Base-by-base conservation (phyloP, 2,329 filamentous ascomycete species). In the Saccharata proteae region DNA sequence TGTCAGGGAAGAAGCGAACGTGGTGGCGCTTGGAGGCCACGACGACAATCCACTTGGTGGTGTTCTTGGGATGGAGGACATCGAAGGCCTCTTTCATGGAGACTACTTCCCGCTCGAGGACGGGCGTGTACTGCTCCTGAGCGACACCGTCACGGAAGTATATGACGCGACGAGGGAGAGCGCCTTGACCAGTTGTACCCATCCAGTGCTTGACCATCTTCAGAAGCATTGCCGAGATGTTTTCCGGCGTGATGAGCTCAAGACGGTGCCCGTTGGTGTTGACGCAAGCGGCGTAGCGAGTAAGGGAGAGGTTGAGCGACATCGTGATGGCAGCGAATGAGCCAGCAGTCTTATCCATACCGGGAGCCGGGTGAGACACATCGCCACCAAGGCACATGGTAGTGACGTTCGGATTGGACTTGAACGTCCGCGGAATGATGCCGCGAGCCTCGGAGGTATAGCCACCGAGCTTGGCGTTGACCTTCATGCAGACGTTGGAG, bases 11-110 rank as follows among this genome's bases (percentile, higher is more conserved):
- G 53, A 93, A 85, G 11, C 90, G 80, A 32, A 93, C 76, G 47
- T 94, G 88, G 43, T 98, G 90, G 3, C 90, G 80, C 67, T 98
- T 98, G 2, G 82, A 86, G 1, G 82, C 86, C 26, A 96, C 71
- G 23, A 93, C 73, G 8, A 93, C 84, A 0, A 85, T 85, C 46
- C 94, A 77, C 50, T 80, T 80, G 3, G 80, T 69, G 12, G 46
- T 14, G 5, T 37, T 26, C 31, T 53, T 55, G 23, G 52, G 49
- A 12, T 53, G 52, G 19, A 47, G 41, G 12, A 30, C 31, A 34
- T 42, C 44, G 25, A 27, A 29, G 6, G 29, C 8, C 16, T 46
- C 40, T 55, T 78, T 80, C 57, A 96, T 77, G 40, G 78, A 69
- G 0, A 54, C 50, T 1, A 96, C 69, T 49, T 98, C 90, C n/a